phyloP scores from a whole-genome alignment of 805 yeast genomes.

The Saturnispora ahearnii region DNA sequence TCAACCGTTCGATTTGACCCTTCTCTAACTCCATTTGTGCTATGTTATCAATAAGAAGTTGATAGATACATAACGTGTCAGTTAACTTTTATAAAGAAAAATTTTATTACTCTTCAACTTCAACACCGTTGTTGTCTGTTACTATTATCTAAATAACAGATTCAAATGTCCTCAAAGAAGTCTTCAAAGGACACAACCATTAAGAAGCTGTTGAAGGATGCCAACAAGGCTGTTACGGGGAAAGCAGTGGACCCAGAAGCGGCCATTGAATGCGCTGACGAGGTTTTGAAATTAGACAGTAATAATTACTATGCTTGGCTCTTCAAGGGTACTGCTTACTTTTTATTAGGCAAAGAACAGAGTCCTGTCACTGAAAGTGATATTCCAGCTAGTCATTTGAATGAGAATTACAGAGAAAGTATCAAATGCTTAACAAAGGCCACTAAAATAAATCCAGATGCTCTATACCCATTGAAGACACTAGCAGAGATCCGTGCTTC shows the following conservation, averaged over 20 bases:
- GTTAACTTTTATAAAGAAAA: not conserved
- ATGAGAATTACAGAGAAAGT: not conserved
- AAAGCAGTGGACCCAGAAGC: slow-evolving; percentile 45
- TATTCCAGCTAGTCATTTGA: not conserved
- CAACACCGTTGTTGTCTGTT: not conserved
- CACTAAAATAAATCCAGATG: slow-evolving; percentile 38
- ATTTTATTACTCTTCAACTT: not conserved
- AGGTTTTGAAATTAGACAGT: slow-evolving; percentile 48
- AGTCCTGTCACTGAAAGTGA: slow-evolving; percentile 31
- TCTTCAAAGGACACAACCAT: slow-evolving; percentile 8
- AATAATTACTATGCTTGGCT: slow-evolving; percentile 57
- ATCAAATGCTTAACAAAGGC: slow-evolving; percentile 38
- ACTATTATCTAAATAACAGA: not conserved
- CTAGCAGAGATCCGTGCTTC: slow-evolving; percentile 39
- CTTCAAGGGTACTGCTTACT: slow-evolving; percentile 58
- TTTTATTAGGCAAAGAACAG: slow-evolving; percentile 32
- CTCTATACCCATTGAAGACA: slow-evolving; percentile 77
- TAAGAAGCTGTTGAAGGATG: slow-evolving; percentile 34
- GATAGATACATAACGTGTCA: not conserved
- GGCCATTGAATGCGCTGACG: slow-evolving; percentile 47
- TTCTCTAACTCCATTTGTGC: not conserved
- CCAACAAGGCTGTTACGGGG: slow-evolving; percentile 41
- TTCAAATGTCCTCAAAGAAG: not conserved
- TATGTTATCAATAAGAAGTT: not conserved
- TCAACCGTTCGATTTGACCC: slow-evolving; percentile 11